Evolutionary conservation across 345 rosid genomes (phyloP).

Genomic region (Acer yangbiense): DNA sequence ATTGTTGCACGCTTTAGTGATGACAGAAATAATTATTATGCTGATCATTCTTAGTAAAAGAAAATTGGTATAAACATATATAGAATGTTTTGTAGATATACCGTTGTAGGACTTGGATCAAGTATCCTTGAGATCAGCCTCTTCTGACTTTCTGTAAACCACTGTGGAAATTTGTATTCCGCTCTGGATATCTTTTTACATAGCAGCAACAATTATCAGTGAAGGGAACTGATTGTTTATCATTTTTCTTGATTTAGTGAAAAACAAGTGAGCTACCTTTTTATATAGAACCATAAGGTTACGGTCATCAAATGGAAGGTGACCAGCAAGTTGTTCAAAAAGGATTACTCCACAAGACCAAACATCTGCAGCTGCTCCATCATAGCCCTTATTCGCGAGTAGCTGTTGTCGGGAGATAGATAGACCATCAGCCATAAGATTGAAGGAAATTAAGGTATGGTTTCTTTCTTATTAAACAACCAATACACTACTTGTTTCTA

Average conservation of each 20-base stretch:
- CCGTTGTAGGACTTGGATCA: slow-evolving; percentile 67
- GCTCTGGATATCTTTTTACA: slow-evolving; percentile 60
- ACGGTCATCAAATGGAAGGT: slow-evolving; percentile 77
- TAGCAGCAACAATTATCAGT: slow-evolving; percentile 8
- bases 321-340: slow-evolving; percentile 77
- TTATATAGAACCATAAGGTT: slow-evolving; percentile 65
- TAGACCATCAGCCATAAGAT: slow-evolving; percentile 12
- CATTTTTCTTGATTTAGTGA: not conserved
- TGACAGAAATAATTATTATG: not conserved
- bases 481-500: not conserved
- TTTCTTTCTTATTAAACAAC: not conserved
- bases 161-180: slow-evolving; percentile 59
- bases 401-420: slow-evolving; percentile 48
- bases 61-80: too few relatives aligned
- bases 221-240: not conserved
- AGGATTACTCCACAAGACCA: slow-evolving; percentile 97
- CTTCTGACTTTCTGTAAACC: slow-evolving; percentile 61
- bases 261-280: slow-evolving; percentile 46
- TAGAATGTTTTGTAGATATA: slow-evolving; percentile 20
- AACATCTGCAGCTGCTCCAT: slow-evolving; percentile 86
- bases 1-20: slow-evolving; percentile 61
- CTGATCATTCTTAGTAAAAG: not conserved
- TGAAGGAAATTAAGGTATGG: slow-evolving; percentile 15
- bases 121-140: slow-evolving; percentile 68
- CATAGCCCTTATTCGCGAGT: slow-evolving; percentile 67